phyloP scores from a whole-genome alignment of 1,284 basidiomycete genomes.

The Cutaneotrichosporon cavernicola region DNA sequence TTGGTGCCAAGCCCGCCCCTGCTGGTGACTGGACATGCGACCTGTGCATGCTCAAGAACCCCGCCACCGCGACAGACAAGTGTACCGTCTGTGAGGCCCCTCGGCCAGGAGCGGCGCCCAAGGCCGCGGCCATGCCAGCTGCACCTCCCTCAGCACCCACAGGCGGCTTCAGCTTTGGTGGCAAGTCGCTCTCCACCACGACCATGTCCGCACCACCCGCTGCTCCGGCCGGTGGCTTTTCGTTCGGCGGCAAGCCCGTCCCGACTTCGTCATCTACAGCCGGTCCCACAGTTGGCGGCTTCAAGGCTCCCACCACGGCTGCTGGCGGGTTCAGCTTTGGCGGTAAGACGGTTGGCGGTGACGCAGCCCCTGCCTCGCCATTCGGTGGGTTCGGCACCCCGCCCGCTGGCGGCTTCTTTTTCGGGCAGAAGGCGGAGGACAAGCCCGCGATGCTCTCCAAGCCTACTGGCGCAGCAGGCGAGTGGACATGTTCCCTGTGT shows the following conservation, averaged over 20 bases:
- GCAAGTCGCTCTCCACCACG: constrained; percentile 14
- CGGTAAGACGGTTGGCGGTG: constrained; percentile 13
- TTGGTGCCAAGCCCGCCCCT: constrained; percentile 5
- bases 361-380: constrained; percentile 1
- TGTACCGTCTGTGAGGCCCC: constrained; percentile 60
- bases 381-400: constrained; percentile 13
- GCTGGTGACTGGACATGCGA: constrained; percentile 56
- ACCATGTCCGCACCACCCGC: background rate
- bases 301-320: background rate
- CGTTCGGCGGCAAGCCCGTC: constrained; percentile 20
- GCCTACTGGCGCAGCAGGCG: constrained; percentile 15
- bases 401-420: constrained; percentile 18
- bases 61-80: constrained; percentile 55
- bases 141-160: constrained; percentile 7
- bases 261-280: constrained; percentile 7
- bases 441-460: constrained; percentile 9
- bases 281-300: constrained; percentile 1
- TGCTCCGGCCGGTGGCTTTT: constrained; percentile 16
- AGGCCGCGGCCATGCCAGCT: constrained; percentile 4
- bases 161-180: constrained; percentile 18
- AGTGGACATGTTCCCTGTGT: constrained; percentile 59
- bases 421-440: constrained; percentile 9
- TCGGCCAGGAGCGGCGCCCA: constrained; percentile 30
- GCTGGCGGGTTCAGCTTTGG: constrained; percentile 17
- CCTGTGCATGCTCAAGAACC: constrained; percentile 57